Evolutionary conservation across 2,329 filamentous ascomycete species (phyloP), one percentile per base, ranked within the genome.

Genomic region (Aspergillus sp.): DNA sequence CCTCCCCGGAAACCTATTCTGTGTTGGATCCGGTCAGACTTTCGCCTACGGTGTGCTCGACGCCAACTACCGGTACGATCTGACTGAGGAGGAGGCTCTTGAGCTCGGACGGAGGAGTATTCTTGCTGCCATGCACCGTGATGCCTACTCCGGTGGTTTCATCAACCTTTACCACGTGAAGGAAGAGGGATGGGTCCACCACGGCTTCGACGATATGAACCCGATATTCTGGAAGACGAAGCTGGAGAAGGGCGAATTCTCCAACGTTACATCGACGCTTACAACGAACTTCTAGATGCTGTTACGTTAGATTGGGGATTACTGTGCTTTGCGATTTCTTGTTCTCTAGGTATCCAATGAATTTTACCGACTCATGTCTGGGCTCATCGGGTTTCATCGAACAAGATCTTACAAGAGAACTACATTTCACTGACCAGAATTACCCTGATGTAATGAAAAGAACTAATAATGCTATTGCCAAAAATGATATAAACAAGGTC

Each of bases 161-260:
- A 97, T 99, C 84, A 99, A 99, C 81, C 76, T 98, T 73, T 99
- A 99, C 80, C 95, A 99, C 73, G 93, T 99, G 75, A 97, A 97
- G 87, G 93, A 99, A 82, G 89, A 92, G 64, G 95, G 95, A 68
- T 99, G 95, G 95, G 93, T 96, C 71, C 96, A 96, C 85, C 93
- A 98, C 74, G 95, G 95, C 62, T 99, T 99, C 84, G 92, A 83
- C 67, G 95, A 99, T 78, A 98, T 93, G 68, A 97, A 98, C 82
- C 93, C 93, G 45, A 96, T 98, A 74, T 99, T 99, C 88, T 99
- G 95, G 95, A 90, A 96, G 84, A 97, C 93, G 50, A 99, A 99
- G 87, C 80, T 99, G 72, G 90, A 96, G 77, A 96, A 96, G 86
- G 93, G 93, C 77, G 95, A 99, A 82, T 99, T 99, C 78, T 93